Percentiles rank a stretch among this genome's conserved stretches.
Evolutionary conservation across 768 basidiomycete species (phyloP).

Genomic region (Psilocybe cyanescens): DNA sequence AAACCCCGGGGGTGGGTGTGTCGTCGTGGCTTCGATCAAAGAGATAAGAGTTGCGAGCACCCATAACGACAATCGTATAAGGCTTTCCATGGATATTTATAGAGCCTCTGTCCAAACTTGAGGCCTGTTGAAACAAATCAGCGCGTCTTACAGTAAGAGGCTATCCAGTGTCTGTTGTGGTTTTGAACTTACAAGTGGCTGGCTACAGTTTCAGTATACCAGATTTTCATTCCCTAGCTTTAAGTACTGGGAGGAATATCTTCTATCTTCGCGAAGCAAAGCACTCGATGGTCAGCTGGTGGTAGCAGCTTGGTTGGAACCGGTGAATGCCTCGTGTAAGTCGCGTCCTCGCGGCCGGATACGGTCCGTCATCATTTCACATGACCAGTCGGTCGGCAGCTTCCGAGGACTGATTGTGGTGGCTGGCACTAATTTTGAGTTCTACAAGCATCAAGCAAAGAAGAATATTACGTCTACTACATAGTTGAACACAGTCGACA

Average conservation of each 20-base stretch:
- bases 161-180: not conserved
- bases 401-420: too few relatives aligned
- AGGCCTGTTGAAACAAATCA: not conserved
- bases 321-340: not conserved
- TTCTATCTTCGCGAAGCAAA: not conserved
- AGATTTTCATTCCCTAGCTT: not conserved
- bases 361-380: too few relatives aligned
- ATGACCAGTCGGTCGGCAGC: too few relatives aligned
- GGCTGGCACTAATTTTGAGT: too few relatives aligned
- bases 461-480: too few relatives aligned
- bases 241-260: not conserved
- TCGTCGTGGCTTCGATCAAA: constrained; percentile 12
- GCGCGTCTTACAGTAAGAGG: not conserved
- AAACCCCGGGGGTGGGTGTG: constrained; percentile 18
- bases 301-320: not conserved
- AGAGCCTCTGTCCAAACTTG: too few relatives aligned
- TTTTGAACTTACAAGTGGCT: not conserved
- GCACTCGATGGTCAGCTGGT: not conserved
- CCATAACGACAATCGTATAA: not conserved
- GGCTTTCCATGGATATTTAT: not conserved
- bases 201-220: not conserved
- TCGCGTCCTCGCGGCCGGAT: too few relatives aligned
- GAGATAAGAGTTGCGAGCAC: not conserved
- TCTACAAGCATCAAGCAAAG: too few relatives aligned
- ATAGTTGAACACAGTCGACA: too few relatives aligned